Percentiles rank a stretch among this genome's conserved stretches.
These are phyloP conservation scores for Omphalotus olearius DNA, from an alignment of 1,284 basidiomycete genomes.

Conservation along the genomic window DNA sequence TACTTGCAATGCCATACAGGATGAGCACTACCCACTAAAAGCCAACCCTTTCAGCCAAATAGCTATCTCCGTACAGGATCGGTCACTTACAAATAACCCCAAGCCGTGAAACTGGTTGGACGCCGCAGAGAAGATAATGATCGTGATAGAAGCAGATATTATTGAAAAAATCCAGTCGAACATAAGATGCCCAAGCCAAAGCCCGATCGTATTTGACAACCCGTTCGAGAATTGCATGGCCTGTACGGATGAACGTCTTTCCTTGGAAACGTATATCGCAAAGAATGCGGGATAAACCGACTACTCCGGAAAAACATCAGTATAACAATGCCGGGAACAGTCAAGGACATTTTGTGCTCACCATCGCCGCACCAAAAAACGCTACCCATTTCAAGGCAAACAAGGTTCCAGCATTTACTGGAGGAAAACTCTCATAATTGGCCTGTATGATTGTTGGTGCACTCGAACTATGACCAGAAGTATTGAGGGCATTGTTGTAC, in stretches of 20 bases:
- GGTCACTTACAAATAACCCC: slow-evolving; percentile 56
- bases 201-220: slow-evolving; percentile 61
- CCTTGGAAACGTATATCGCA: slow-evolving; percentile 68
- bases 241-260: slow-evolving; percentile 64
- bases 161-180: slow-evolving; percentile 66
- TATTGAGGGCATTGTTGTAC: slow-evolving; percentile 54
- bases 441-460: slow-evolving; percentile 48
- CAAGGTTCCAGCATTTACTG: slow-evolving; percentile 48
- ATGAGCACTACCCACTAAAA: slow-evolving; percentile 66
- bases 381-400: slow-evolving; percentile 60
- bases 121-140: slow-evolving; percentile 54
- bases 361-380: slow-evolving; percentile 69
- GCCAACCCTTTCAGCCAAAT: slow-evolving; percentile 2
- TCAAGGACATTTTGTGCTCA: slow-evolving; percentile 24
- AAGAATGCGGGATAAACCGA: slow-evolving; percentile 79
- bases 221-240: slow-evolving; percentile 82
- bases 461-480: slow-evolving; percentile 30
- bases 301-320: slow-evolving; percentile 26
- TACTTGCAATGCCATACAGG: slow-evolving; percentile 65
- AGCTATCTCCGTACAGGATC: not conserved
- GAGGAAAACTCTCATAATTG: slow-evolving; percentile 52
- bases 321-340: not conserved
- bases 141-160: slow-evolving; percentile 55
- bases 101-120: slow-evolving; percentile 67
- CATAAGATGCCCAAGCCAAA: slow-evolving; percentile 78